Evolutionary conservation across 495 filamentous ascomycete genomes (phyloP).

Genomic region (Penicillium macrosclerotiorum): DNA sequence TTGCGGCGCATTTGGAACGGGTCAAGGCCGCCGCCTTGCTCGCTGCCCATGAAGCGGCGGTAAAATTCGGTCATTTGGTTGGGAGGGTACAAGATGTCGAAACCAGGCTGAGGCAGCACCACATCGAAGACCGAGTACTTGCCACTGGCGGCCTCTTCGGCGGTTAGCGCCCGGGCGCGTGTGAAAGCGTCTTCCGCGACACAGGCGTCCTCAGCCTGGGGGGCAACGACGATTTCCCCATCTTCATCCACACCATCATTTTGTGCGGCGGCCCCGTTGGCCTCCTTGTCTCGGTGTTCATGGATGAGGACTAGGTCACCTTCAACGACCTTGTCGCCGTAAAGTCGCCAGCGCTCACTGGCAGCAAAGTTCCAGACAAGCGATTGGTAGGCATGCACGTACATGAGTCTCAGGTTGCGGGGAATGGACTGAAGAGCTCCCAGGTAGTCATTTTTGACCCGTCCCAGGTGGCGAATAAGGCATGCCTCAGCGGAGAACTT

Average conservation of each 20-base stretch:
- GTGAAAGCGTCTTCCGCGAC: constrained; percentile 60
- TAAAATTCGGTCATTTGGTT: constrained; percentile 85
- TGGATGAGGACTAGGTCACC: constrained; percentile 81
- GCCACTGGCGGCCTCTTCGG: constrained; percentile 74
- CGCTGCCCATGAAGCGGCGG: constrained; percentile 73
- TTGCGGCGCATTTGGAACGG: constrained; percentile 83
- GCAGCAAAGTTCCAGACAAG: constrained; percentile 88
- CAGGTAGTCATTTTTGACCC: constrained; percentile 59
- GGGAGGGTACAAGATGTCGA: constrained; percentile 78
- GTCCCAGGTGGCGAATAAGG: constrained; percentile 71
- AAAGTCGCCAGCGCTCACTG: constrained; percentile 71
- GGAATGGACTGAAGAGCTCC: constrained; percentile 76
- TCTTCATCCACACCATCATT: constrained; percentile 57
- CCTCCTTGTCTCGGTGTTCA: constrained; percentile 49
- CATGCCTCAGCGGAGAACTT: constrained; percentile 76
- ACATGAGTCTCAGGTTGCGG: constrained; percentile 82
- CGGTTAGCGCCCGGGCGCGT: constrained; percentile 71
- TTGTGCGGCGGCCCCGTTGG: background rate
- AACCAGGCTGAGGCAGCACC: constrained; percentile 93
- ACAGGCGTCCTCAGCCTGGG: constrained; percentile 53
- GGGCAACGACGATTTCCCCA: constrained; percentile 65
- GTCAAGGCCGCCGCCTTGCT: constrained; percentile 72
- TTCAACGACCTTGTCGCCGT: constrained; percentile 68
- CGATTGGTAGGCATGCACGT: constrained; percentile 93
- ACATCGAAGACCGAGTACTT: constrained; percentile 83